Percentiles rank a stretch among this genome's conserved stretches.
Conservation (phyloP, 768 basidiomycete species). For the Exsudoporus frostii region DNA sequence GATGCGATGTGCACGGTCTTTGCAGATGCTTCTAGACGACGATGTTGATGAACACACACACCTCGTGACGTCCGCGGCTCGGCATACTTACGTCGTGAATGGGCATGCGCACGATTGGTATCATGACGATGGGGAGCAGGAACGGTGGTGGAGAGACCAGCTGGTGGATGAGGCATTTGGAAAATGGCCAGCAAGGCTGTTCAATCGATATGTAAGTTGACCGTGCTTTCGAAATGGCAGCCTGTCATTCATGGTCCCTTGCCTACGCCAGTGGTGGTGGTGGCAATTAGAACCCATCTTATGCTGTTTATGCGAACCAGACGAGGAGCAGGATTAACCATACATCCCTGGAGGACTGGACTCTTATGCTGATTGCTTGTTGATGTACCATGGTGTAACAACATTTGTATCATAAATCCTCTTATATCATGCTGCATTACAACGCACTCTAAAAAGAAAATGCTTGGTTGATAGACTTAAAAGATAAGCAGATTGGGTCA, state of each 20-base stretch:
- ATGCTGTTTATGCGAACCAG: constrained; percentile 59
- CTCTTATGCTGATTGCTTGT: neutral
- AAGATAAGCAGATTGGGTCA: constrained; percentile 6
- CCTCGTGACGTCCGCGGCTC: constrained; percentile 31
- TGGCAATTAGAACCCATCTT: constrained; percentile 65
- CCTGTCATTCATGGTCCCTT: neutral
- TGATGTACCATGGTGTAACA: neutral
- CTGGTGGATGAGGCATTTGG: constrained; percentile 56
- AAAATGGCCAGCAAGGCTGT: constrained; percentile 60
- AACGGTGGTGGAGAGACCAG: constrained; percentile 40
- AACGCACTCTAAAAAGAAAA: neutral
- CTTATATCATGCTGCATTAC: constrained; percentile 3
- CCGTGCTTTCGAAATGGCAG: neutral
- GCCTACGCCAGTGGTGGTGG: constrained; percentile 75
- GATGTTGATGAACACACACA: constrained; percentile 38
- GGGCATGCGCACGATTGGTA: constrained; percentile 18
- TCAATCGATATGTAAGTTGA: constrained; percentile 65
- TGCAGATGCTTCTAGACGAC: constrained; percentile 6
- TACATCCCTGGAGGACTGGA: neutral
- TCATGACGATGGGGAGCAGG: constrained; percentile 28
- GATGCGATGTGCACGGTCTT: constrained; percentile 7
- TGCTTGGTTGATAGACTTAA: neutral
- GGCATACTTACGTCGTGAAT: constrained; percentile 18
- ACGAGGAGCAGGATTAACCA: constrained; percentile 44
- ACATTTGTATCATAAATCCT: constrained; percentile 15